phyloP scores from a whole-genome alignment of 768 basidiomycete genomes.

The Cystobasidium tubakii region DNA sequence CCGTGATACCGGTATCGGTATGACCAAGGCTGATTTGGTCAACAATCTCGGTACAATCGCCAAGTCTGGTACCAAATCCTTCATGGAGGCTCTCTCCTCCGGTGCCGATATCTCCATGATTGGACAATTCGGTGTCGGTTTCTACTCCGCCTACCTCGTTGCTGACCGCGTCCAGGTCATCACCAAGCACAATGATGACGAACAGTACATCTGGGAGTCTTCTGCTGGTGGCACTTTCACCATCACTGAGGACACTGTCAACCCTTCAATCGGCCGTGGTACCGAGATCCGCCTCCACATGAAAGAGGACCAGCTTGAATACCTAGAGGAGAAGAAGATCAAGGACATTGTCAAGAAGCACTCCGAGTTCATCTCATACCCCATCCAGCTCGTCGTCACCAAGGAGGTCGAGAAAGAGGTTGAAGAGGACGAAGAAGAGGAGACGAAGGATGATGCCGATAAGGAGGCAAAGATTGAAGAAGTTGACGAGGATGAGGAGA shows the following conservation, averaged over 20 bases:
- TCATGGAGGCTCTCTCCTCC: constrained; percentile 89
- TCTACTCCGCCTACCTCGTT: constrained; percentile 99
- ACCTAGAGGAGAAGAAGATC: constrained; percentile 98
- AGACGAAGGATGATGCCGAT: constrained; percentile 64
- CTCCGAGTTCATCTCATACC: constrained; percentile 99
- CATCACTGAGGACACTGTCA: constrained; percentile 85
- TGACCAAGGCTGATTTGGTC: constrained; percentile 99
- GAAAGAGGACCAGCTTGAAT: constrained; percentile 98
- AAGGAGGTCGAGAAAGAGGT: constrained; percentile 98
- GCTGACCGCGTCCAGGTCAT: constrained; percentile 97
- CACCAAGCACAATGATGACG: constrained; percentile 99
- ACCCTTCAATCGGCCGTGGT: constrained; percentile 86
- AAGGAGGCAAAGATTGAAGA: constrained; percentile 71
- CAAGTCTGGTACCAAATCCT: constrained; percentile 65
- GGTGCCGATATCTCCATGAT: constrained; percentile 67
- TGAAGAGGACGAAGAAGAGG: constrained; percentile 61
- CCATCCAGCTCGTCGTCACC: constrained; percentile 94
- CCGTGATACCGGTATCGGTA: constrained; percentile 94
- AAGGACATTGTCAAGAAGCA: constrained; percentile 99
- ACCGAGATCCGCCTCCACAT: constrained; percentile 83
- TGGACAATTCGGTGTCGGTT: constrained; percentile 70
- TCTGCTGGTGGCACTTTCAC: constrained; percentile 99
- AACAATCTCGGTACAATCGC: constrained; percentile 68
- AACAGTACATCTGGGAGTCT: constrained; percentile 99
- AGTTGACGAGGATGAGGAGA: constrained; percentile 72